Conservation (phyloP, 352 stramenopile species). For the Pseudoperonospora humuli region DNA sequence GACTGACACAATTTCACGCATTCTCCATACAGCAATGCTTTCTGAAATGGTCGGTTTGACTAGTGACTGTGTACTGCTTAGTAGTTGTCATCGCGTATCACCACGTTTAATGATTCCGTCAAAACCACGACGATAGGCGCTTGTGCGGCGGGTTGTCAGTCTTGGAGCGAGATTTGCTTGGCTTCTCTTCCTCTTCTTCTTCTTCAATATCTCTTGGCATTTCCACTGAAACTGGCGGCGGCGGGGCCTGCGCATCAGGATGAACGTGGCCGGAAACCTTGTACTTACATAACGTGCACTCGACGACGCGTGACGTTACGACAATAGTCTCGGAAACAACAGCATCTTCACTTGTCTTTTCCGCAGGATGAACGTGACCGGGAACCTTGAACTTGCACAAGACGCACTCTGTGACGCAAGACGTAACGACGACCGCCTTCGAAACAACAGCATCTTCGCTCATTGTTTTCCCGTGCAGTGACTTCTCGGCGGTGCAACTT, state of each 20-base stretch:
- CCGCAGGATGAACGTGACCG: slow-evolving; percentile 38
- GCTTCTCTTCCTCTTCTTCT: slow-evolving; percentile 4
- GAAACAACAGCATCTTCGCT: background rate
- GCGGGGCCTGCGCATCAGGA: slow-evolving; percentile 6
- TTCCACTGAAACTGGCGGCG: slow-evolving; percentile 8
- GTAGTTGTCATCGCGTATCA: too few relatives aligned
- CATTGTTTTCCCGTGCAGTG: too few relatives aligned
- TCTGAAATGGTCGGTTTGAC: too few relatives aligned
- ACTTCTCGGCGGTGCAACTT: slow-evolving; percentile 1
- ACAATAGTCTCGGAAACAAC: slow-evolving; percentile 7
- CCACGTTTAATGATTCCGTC: too few relatives aligned
- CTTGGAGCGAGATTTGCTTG: slow-evolving; percentile 10
- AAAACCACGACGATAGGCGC: slow-evolving; percentile 51
- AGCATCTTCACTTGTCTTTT: background rate
- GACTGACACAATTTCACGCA: too few relatives aligned
- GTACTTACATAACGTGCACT: slow-evolving; percentile 53
- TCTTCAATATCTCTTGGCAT: background rate
- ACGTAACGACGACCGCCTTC: slow-evolving; percentile 7
- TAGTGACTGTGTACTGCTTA: background rate
- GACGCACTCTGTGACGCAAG: slow-evolving; percentile 25
- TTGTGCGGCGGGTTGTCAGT: slow-evolving; percentile 22
- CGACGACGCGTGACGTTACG: slow-evolving; percentile 11
- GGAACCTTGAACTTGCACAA: slow-evolving; percentile 59
- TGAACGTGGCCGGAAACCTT: slow-evolving; percentile 54
- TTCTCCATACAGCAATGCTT: too few relatives aligned